A percentile compares a stretch with the other conserved stretches of the same genome.
Evolutionary conservation across 139 green algal species (phyloP).

Genomic region (Picochlorum sp.): DNA sequence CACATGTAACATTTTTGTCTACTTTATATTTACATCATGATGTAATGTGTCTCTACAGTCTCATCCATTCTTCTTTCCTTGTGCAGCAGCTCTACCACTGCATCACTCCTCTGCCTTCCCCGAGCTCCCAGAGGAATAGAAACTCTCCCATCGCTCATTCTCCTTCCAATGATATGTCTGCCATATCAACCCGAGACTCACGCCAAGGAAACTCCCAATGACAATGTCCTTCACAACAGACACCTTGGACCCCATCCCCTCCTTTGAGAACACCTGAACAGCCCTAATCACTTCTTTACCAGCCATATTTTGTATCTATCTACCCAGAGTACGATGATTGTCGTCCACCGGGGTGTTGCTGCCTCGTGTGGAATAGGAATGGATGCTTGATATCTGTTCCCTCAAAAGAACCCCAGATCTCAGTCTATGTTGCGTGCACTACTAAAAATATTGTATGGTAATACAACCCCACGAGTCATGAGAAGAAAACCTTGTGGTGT

Average conservation of each 20-base stretch:
- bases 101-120: too few relatives aligned
- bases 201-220: constrained; percentile 13
- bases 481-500: too few relatives aligned
- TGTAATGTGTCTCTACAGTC: not conserved
- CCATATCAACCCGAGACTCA: constrained; percentile 1
- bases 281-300: constrained; percentile 35
- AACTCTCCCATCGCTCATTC: constrained; percentile 13
- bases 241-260: constrained; percentile 17
- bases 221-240: constrained; percentile 31
- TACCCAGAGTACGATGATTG: too few relatives aligned
- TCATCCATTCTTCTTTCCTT: not conserved
- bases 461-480: too few relatives aligned
- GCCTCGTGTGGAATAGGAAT: too few relatives aligned
- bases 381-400: too few relatives aligned
- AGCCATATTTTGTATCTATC: constrained; percentile 13
- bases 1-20: too few relatives aligned
- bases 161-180: constrained; percentile 22
- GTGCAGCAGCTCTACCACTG: too few relatives aligned
- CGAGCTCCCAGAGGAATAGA: constrained; percentile 1
- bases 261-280: constrained; percentile 38
- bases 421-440: too few relatives aligned
- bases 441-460: too few relatives aligned
- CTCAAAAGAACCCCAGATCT: too few relatives aligned
- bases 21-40: not conserved
- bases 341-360: too few relatives aligned